Conservation (phyloP, 495 filamentous ascomycete species). For the Durotheca rogersii region DNA sequence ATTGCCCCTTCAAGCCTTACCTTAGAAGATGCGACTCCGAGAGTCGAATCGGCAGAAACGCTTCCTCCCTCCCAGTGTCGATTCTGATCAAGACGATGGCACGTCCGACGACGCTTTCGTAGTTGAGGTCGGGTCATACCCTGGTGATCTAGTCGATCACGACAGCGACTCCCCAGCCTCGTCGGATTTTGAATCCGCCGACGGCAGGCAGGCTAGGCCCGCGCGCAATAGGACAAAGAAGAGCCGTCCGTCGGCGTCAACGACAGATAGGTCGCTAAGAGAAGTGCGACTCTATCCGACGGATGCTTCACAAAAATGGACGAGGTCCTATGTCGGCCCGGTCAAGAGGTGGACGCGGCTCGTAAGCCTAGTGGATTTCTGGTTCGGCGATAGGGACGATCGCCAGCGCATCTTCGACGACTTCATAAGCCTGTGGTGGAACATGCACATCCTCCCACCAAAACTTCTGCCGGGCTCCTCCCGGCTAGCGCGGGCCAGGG, state of each 20-base stretch:
- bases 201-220: constrained; percentile 5
- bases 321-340: constrained; percentile 48
- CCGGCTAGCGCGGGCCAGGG: constrained; percentile 35
- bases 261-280: constrained; percentile 31
- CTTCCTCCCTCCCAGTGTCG: constrained; percentile 2
- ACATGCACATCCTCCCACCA: constrained; percentile 43
- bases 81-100: constrained; percentile 5
- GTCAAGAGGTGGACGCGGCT: constrained; percentile 48
- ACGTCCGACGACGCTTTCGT: constrained; percentile 30
- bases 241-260: constrained; percentile 16
- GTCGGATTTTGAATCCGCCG: constrained; percentile 16
- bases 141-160: constrained; percentile 22
- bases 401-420: constrained; percentile 42
- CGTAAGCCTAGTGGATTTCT: constrained; percentile 42
- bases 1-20: not conserved
- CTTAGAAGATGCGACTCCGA: constrained; percentile 29
- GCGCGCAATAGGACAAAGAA: constrained; percentile 12
- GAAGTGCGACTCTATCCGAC: constrained; percentile 47
- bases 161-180: constrained; percentile 8
- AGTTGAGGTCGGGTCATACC: constrained; percentile 14
- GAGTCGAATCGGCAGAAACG: constrained; percentile 29
- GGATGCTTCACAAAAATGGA: constrained; percentile 46
- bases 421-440: constrained; percentile 42
- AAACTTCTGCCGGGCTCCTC: constrained; percentile 27
- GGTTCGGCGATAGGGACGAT: constrained; percentile 45